Evolutionary conservation across 257 asterid genomes (phyloP).

Genomic region (Scutellaria barbata): DNA sequence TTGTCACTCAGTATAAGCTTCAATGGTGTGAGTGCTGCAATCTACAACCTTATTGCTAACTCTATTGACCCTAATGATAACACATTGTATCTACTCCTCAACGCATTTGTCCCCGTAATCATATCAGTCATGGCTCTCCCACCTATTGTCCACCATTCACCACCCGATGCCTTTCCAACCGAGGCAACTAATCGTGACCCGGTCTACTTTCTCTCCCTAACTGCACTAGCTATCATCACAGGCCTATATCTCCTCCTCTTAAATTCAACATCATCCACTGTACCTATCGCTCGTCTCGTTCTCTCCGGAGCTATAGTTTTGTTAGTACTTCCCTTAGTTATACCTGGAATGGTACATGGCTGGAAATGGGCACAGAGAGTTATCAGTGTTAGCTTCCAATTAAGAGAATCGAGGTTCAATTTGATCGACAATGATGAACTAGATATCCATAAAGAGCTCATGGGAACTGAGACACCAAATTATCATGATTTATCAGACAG

Average conservation of each 20-base stretch:
- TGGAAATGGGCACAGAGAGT: slow-evolving; percentile 32
- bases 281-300: slow-evolving; percentile 39
- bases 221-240: slow-evolving; percentile 45
- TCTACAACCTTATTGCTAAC: slow-evolving; percentile 59
- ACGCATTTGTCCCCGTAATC: slow-evolving; percentile 56
- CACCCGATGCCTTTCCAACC: slow-evolving; percentile 36
- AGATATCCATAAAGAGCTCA: slow-evolving; percentile 37
- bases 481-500: slow-evolving; percentile 10
- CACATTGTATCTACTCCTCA: slow-evolving; percentile 58
- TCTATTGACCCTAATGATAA: slow-evolving; percentile 49
- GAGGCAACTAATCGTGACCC: slow-evolving; percentile 36
- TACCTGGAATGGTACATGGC: slow-evolving; percentile 31
- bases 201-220: slow-evolving; percentile 41
- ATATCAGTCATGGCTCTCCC: slow-evolving; percentile 40
- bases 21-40: slow-evolving; percentile 67
- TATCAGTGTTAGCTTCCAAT: slow-evolving; percentile 15
- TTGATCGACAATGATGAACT: slow-evolving; percentile 32
- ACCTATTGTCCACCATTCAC: slow-evolving; percentile 38
- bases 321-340: slow-evolving; percentile 48
- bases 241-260: slow-evolving; percentile 64
- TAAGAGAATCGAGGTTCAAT: slow-evolving; percentile 19
- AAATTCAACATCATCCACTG: slow-evolving; percentile 36
- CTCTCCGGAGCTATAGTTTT: slow-evolving; percentile 52
- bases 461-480: slow-evolving; percentile 26
- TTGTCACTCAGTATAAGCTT: slow-evolving; percentile 63